Conservation (phyloP, 2,329 filamentous ascomycete species). For the Karstenula rhodostoma region DNA sequence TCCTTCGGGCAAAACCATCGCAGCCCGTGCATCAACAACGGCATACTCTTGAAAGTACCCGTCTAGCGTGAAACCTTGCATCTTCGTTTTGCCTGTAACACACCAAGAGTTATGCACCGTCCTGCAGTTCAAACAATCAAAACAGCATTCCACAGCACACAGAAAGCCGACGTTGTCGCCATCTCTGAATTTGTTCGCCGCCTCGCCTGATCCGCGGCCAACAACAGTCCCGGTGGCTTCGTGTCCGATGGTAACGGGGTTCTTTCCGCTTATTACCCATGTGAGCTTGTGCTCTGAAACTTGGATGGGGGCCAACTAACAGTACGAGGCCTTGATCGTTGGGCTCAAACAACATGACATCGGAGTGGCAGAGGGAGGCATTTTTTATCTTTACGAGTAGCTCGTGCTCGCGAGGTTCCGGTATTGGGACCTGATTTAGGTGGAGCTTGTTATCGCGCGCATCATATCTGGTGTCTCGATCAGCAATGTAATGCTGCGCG, state of each 20-base stretch:
- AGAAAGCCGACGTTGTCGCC: slow-evolving; percentile 46
- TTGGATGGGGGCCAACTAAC: too few relatives aligned
- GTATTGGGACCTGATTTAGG: slow-evolving; percentile 56
- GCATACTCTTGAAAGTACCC: slow-evolving; percentile 45
- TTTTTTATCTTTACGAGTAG: slow-evolving; percentile 50
- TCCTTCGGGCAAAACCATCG: slow-evolving; percentile 38
- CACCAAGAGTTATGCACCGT: slow-evolving; percentile 42
- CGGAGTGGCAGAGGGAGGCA: slow-evolving; percentile 53
- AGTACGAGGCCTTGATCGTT: slow-evolving; percentile 45
- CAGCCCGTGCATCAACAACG: slow-evolving; percentile 38
- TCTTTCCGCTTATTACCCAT: slow-evolving; percentile 22
- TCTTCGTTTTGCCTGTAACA: slow-evolving; percentile 38
- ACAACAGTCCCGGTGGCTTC: slow-evolving; percentile 43
- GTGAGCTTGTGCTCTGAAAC: too few relatives aligned
- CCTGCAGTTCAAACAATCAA: slow-evolving; percentile 40
- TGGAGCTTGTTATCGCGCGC: slow-evolving; percentile 46
- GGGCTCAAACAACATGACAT: slow-evolving; percentile 49
- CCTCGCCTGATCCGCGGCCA: slow-evolving; percentile 30
- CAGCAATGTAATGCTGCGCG: neutral
- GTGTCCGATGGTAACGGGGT: slow-evolving; percentile 46
- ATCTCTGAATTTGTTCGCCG: slow-evolving; percentile 38
- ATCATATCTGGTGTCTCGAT: slow-evolving; percentile 34
- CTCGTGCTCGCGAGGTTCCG: slow-evolving; percentile 53
- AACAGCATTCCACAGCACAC: slow-evolving; percentile 44
- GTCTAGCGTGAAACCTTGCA: slow-evolving; percentile 39